Conservation (phyloP, 2,329 filamentous ascomycete genomes). For the Fusarium sp. region DNA sequence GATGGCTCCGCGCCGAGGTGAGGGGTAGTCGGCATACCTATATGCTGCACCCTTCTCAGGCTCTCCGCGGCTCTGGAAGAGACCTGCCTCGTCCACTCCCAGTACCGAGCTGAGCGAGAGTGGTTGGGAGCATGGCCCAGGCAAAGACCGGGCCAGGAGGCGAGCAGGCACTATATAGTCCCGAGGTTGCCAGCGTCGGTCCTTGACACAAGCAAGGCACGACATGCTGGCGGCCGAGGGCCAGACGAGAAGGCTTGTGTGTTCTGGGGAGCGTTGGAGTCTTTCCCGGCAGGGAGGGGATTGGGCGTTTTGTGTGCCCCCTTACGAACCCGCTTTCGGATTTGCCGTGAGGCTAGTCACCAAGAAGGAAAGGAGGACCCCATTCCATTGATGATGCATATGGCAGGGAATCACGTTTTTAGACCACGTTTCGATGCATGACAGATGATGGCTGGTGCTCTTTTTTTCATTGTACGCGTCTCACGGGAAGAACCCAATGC, state of each 20-base stretch:
- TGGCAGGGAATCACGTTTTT: conserved; percentile 54
- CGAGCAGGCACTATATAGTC: conserved; percentile 46
- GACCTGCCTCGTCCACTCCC: conserved; percentile 45
- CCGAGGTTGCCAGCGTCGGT: conserved; percentile 45
- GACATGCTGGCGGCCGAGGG: conserved; percentile 35
- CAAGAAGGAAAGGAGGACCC: conserved; percentile 45
- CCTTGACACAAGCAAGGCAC: conserved; percentile 37
- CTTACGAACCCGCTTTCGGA: conserved; percentile 43
- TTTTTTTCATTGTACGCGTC: conserved; percentile 54
- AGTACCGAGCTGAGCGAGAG: conserved; percentile 45
- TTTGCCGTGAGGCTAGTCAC: conserved; percentile 42
- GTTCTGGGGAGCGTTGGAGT: conserved; percentile 47
- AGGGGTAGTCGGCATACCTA: conserved; percentile 47
- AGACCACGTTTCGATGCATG: conserved; percentile 65
- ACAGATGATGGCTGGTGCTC: conserved; percentile 58
- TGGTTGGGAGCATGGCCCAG: conserved; percentile 45
- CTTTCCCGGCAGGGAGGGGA: conserved; percentile 45
- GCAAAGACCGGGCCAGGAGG: conserved; percentile 43
- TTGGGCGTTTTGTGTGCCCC: conserved; percentile 45
- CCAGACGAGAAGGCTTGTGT: conserved; percentile 45
- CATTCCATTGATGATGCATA: conserved; percentile 53
- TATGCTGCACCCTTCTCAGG: conserved; percentile 45
- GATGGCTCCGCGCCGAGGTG: conserved; percentile 41
- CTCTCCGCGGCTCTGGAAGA: conserved; percentile 47
- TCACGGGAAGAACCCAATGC: conserved; percentile 42